Base-by-base conservation (phyloP, 352 stramenopile species). In the Phytophthora pinifolia region DNA sequence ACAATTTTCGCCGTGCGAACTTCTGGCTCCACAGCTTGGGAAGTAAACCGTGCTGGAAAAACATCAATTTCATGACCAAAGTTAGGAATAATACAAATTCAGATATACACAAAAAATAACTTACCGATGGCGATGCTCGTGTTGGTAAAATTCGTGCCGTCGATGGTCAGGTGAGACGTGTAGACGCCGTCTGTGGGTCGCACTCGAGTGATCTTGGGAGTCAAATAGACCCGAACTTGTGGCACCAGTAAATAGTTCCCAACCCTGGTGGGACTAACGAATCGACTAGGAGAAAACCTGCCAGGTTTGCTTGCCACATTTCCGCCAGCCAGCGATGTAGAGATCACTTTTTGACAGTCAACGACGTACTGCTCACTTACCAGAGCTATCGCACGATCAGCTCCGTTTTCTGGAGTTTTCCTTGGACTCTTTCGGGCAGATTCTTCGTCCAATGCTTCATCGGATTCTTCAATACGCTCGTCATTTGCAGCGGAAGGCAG, bases 151-250 rank as follows among this genome's bases (percentile, higher is more conserved):
- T 80, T 67, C 2, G 51, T 54, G 1, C 80, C 80, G 20, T 85
- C 62, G 38, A 88, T 61, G 2, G 74, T 79, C 12, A 90, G 17
- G 9, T 61, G 64, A 6, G 75, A 86, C 0, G 80, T 90, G 54
- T 90, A 88, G 18, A 85, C 49, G 0, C 80, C 77, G 30, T 90
- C 76, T 1, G 71, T 78, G 0, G 77, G 74, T 2, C 64, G 46
- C 2, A 88, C 67, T 12, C 69, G 61, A 1, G 44, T 36, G 38
- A 88, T 71, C 25, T 74, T 69, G 2, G 77, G 80, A 6, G 59
- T 59, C n/a, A 73, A 54, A 22, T 83, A 87, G 2, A 90, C 54
- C 15, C 62, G 67, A 15, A 85, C 43, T 15, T 73, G 69, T 14
- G 62, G 59, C 2, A 69, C 56, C 14, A 81, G 31, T 25, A 69